Evolutionary conservation across 305 asterid genomes (phyloP).

Genomic region (Ajuga reptans): DNA sequence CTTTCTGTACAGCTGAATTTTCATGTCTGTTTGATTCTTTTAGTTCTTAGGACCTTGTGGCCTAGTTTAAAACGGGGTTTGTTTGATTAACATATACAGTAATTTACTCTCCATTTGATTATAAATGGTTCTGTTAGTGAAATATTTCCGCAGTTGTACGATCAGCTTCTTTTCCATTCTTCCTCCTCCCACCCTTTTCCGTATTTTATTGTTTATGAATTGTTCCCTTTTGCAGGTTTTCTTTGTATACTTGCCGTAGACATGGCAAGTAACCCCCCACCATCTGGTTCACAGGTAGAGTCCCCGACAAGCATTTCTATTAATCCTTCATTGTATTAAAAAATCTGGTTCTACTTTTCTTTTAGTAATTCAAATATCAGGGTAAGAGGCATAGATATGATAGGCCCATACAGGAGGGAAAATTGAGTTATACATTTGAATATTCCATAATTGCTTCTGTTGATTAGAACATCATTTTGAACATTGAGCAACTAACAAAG

Average conservation of each 20-base stretch:
- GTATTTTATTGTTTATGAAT: not conserved
- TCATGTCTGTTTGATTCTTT: not conserved
- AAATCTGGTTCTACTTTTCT: not conserved
- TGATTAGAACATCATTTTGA: not conserved
- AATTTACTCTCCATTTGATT: not conserved
- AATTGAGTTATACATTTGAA: not conserved
- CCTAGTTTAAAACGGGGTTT: not conserved
- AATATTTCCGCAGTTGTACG: not conserved
- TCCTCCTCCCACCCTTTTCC: not conserved
- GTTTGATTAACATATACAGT: not conserved
- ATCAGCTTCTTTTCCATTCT: not conserved
- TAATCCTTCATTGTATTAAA: not conserved
- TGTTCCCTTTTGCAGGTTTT: slow-evolving; percentile 24
- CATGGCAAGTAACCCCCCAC: slow-evolving; percentile 68
- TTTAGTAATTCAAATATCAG: not conserved
- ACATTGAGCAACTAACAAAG: not conserved
- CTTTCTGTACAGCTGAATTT: not conserved
- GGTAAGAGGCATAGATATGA: not conserved
- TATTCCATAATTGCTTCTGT: not conserved
- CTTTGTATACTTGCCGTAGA: slow-evolving; percentile 25
- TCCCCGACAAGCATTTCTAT: not conserved
- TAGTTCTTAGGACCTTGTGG: not conserved
- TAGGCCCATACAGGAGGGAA: not conserved
- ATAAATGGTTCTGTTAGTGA: not conserved
- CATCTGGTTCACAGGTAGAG: slow-evolving; percentile 75